Conservation (phyloP, 1,284 basidiomycete genomes). For the Inonotus obliquus region DNA sequence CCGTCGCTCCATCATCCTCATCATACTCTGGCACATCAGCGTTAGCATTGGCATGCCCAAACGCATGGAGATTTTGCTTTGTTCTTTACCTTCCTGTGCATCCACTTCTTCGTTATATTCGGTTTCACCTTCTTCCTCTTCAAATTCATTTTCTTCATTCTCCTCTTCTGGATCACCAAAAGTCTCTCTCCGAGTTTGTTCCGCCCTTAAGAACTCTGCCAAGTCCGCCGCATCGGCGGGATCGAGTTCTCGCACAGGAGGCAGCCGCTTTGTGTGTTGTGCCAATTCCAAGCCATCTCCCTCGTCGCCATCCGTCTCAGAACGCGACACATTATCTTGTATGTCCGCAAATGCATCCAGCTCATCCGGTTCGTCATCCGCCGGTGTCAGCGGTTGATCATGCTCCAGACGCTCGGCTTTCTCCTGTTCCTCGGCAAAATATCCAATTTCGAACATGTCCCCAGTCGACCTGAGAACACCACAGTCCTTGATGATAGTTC, state of each 20-base stretch:
- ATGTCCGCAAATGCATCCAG: slow-evolving; percentile 37
- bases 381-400: slow-evolving; percentile 21
- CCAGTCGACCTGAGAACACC: slow-evolving; percentile 50
- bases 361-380: slow-evolving; percentile 35
- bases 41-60: neutral
- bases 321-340: slow-evolving; percentile 30
- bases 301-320: slow-evolving; percentile 27
- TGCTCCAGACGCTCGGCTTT: slow-evolving; percentile 27
- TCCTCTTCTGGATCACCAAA: slow-evolving; percentile 41
- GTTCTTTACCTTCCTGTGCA: slow-evolving; percentile 5
- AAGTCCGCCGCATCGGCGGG: slow-evolving; percentile 55
- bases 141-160: slow-evolving; percentile 23
- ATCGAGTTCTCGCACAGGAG: slow-evolving; percentile 40
- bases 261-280: slow-evolving; percentile 26
- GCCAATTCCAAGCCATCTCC: slow-evolving; percentile 21
- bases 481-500: slow-evolving; percentile 57
- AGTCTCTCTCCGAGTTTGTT: slow-evolving; percentile 43
- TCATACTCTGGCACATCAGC: slow-evolving; percentile 12
- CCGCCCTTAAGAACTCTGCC: slow-evolving; percentile 60
- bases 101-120: slow-evolving; percentile 7
- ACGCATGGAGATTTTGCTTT: neutral
- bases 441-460: slow-evolving; percentile 42
- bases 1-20: slow-evolving; percentile 19
- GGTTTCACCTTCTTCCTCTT: slow-evolving; percentile 6
- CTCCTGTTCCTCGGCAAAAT: slow-evolving; percentile 31